Percentiles rank a stretch among this genome's conserved stretches.
These are phyloP conservation scores for Xylariaceae sp. DNA, from an alignment of 2,329 filamentous ascomycete species.

Conservation along the genomic window DNA sequence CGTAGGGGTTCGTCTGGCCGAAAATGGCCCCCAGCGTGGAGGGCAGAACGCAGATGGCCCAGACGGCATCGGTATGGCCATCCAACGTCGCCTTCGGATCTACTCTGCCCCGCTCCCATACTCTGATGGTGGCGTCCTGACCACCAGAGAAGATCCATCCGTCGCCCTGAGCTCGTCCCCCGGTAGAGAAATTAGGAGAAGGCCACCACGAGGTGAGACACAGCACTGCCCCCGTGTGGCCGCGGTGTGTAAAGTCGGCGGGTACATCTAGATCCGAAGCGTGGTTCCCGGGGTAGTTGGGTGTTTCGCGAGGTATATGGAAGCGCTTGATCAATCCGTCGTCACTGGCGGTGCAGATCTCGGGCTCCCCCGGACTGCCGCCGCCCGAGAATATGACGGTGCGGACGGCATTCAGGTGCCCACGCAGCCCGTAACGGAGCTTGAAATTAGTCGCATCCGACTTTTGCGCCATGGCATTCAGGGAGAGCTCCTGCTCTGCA, in stretches of 20 bases:
- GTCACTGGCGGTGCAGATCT: constrained; percentile 93
- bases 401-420: constrained; percentile 88
- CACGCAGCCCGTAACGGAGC: constrained; percentile 82
- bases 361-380: constrained; percentile 88
- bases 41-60: constrained; percentile 88
- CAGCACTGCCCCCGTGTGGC: constrained; percentile 85
- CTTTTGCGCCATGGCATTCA: constrained; percentile 45
- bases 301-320: constrained; percentile 80
- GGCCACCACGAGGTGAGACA: constrained; percentile 81
- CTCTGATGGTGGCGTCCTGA: constrained; percentile 83
- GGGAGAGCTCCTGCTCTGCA: constrained; percentile 55
- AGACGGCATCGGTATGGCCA: constrained; percentile 91
- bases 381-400: constrained; percentile 96
- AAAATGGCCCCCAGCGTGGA: constrained; percentile 75
- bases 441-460: constrained; percentile 76
- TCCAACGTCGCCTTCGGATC: constrained; percentile 93
- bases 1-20: constrained; percentile 65
- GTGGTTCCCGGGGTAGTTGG: constrained; percentile 40
- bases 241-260: constrained; percentile 91
- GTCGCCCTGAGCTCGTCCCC: constrained; percentile 79
- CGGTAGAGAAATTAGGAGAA: constrained; percentile 80
- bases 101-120: constrained; percentile 91
- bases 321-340: constrained; percentile 95
- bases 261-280: constrained; percentile 81
- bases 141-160: constrained; percentile 99